Percentiles rank a stretch among this genome's conserved stretches.
Evolutionary conservation across 2,329 filamentous ascomycete species (phyloP).

Genomic region (Capronia americana): DNA sequence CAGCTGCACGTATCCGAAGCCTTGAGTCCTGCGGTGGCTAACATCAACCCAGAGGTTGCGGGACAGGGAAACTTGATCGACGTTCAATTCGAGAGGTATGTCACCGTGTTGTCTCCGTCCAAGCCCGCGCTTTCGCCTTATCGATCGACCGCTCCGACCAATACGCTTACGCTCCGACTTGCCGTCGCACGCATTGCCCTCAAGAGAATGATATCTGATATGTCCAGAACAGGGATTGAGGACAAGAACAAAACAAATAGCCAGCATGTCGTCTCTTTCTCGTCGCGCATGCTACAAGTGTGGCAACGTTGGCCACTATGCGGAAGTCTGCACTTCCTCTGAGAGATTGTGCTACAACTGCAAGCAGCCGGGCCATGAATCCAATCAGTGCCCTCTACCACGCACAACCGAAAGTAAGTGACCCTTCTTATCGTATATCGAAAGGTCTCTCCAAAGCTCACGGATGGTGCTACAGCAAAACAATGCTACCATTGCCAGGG

Average conservation of each 20-base stretch:
- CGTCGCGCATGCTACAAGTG: conserved; percentile 80
- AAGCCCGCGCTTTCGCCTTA: conserved; percentile 15
- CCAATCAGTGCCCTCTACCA: conserved; percentile 94
- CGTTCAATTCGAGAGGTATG: conserved; percentile 30
- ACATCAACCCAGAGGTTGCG: conserved; percentile 31
- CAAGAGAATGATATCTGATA: conserved; percentile 25
- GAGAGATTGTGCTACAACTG: conserved; percentile 99
- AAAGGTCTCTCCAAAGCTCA: conserved; percentile 7
- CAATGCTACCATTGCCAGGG: conserved; percentile 99
- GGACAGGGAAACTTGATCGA: conserved; percentile 30
- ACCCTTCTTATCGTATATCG: background rate
- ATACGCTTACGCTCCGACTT: background rate
- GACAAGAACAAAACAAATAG: conserved; percentile 17
- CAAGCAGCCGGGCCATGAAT: conserved; percentile 84
- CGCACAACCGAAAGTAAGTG: conserved; percentile 86
- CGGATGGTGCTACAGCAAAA: conserved; percentile 67
- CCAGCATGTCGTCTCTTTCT: conserved; percentile 76
- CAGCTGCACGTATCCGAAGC: conserved; percentile 34
- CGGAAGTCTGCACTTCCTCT: conserved; percentile 93
- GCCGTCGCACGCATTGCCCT: conserved; percentile 5
- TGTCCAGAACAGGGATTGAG: conserved; percentile 15
- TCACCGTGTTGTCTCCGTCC: background rate
- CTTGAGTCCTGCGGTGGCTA: conserved; percentile 24
- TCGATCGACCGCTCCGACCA: background rate
- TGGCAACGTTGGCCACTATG: conserved; percentile 78